Base-by-base conservation (phyloP, 495 filamentous ascomycete species). In the Rhypophila decipiens region DNA sequence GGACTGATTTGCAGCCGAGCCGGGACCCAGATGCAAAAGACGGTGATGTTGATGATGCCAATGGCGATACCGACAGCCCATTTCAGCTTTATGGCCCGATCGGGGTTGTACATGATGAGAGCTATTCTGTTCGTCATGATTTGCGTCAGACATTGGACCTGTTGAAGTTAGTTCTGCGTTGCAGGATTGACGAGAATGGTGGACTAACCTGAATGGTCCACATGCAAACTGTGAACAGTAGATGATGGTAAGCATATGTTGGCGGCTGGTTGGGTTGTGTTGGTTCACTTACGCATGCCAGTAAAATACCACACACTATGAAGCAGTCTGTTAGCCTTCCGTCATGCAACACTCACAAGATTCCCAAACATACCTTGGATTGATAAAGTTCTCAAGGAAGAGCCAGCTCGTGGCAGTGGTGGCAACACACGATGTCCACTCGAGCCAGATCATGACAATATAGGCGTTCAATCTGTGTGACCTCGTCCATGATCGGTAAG, bases 1-100 rank as follows among this genome's bases (percentile, higher is more conserved):
- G 51, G 13, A 34, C 47, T 65, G 34, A 69, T 57, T 48, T 66
- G 65, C 9, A 68, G 52, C 5, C 69, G 66, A 1, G 71, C 68
- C 0, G 74, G 74, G 29, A 76, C 61, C 73, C 73, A 76, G 55
- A 78, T 71, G 55, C 54, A 63, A 42, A 67, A 74, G 43, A 76
- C 74, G 42, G 65, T 66, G 48, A 77, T 59, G 49, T 75, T 74
- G 49, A 77, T 65, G 29, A 60, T 5, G 18, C 59, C 67, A 41
- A 76, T 71, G 47, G 65, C 39, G 12, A 63, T 46, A 12, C 62
- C 58, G 18, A 71, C 60, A 13, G 51, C 57, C 44, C 66, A 47
- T 42, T 68, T 71, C 11, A 76, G 53, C 15, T 42, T 50, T 2
- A 44, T 24, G 7, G 53, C 51, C 7, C 56, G 56, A 2, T 44